phyloP scores from a whole-genome alignment of 2,329 filamentous ascomycete genomes.

The Claviceps maximensis region DNA sequence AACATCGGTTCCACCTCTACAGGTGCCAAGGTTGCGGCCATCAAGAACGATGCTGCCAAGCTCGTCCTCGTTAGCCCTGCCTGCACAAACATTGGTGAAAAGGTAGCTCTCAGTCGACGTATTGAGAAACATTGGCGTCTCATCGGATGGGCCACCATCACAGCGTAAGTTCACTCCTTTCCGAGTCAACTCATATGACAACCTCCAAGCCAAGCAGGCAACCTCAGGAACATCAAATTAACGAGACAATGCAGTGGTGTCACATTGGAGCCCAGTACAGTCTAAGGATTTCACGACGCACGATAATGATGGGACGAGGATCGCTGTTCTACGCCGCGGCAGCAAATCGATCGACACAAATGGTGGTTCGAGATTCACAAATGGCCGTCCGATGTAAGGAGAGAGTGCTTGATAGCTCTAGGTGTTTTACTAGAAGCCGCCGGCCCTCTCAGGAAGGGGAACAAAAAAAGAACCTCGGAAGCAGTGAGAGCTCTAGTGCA shows the following conservation, averaged over 20 bases:
- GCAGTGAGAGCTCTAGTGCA: neutral
- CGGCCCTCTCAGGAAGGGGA: neutral
- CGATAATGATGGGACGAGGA: conserved; percentile 5
- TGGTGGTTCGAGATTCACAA: neutral
- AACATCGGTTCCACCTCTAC: conserved; percentile 98
- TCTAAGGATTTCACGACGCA: conserved; percentile 17
- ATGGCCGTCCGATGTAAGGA: neutral
- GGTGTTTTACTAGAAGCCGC: conserved; percentile 1
- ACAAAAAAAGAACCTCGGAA: neutral
- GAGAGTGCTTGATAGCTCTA: neutral
- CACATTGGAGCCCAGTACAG: conserved; percentile 37
- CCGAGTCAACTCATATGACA: too few relatives aligned
- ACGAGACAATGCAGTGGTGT: conserved; percentile 29
- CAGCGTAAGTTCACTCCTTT: conserved; percentile 36
- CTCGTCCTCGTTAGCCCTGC: conserved; percentile 84
- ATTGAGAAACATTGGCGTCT: conserved; percentile 99
- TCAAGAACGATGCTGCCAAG: conserved; percentile 96
- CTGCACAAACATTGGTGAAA: conserved; percentile 95
- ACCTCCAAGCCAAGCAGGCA: neutral
- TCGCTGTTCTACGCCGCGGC: neutral
- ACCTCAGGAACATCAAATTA: neutral
- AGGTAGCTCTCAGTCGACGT: conserved; percentile 89
- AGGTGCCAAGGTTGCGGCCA: conserved; percentile 90
- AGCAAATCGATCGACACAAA: neutral
- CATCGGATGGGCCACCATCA: conserved; percentile 80